A percentile compares a stretch with the other conserved stretches of the same genome.
Evolutionary conservation across 2,329 filamentous ascomycete species (phyloP).

Genomic region (Rutstroemia sydowiana): DNA sequence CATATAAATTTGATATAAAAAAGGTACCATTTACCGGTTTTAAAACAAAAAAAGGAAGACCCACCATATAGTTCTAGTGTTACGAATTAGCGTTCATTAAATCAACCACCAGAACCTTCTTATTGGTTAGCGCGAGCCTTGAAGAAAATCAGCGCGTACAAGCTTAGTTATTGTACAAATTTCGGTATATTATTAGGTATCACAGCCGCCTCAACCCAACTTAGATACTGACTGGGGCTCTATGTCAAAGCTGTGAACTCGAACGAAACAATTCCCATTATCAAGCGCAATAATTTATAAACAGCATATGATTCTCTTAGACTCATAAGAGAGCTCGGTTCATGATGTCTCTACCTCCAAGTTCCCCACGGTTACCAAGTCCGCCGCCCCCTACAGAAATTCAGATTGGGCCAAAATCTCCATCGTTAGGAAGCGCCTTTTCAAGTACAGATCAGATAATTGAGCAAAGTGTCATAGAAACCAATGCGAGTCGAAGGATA

Average conservation of each 20-base stretch:
- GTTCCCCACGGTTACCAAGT: constrained; percentile 86
- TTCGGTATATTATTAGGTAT: neutral
- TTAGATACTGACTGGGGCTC: too few relatives aligned
- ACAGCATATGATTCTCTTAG: constrained; percentile 1
- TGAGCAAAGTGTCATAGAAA: constrained; percentile 58
- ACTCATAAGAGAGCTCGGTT: constrained; percentile 34
- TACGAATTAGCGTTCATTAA: too few relatives aligned
- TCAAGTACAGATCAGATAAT: constrained; percentile 50
- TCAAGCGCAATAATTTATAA: too few relatives aligned
- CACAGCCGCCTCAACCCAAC: neutral
- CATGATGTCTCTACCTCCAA: constrained; percentile 48
- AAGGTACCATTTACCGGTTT: too few relatives aligned
- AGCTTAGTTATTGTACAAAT: neutral
- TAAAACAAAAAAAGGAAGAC: too few relatives aligned
- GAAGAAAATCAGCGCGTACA: constrained; percentile 9
- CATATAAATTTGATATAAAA: too few relatives aligned
- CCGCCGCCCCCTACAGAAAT: constrained; percentile 93
- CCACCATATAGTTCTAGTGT: too few relatives aligned
- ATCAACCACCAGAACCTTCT: neutral
- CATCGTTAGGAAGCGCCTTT: constrained; percentile 53
- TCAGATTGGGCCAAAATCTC: constrained; percentile 76
- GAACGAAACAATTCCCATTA: too few relatives aligned
- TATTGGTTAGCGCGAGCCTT: constrained; percentile 6
- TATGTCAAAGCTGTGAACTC: too few relatives aligned
- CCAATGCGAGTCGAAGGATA: constrained; percentile 75